Percentiles rank a stretch among this genome's conserved stretches.
Conservation (phyloP, 768 basidiomycete genomes). For the Podaxis sp. region DNA sequence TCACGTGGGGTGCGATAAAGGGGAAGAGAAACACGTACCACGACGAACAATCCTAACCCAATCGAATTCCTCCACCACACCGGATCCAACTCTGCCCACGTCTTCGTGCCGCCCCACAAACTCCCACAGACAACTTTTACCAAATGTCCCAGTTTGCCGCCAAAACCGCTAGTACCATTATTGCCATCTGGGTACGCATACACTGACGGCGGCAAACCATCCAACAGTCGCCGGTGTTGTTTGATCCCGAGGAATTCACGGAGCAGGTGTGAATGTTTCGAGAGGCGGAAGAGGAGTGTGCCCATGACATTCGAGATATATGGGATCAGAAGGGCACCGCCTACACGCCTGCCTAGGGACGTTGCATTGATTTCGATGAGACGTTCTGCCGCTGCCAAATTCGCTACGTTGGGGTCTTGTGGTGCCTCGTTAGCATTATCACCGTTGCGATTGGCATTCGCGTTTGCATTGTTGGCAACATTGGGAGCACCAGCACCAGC, state of each 20-base stretch:
- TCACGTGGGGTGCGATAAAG: not conserved
- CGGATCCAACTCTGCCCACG: conserved; percentile 70
- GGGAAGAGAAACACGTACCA: conserved; percentile 39
- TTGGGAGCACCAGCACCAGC: conserved; percentile 13
- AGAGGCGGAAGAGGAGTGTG: conserved; percentile 50
- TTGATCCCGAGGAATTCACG: conserved; percentile 36
- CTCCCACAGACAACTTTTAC: conserved; percentile 42
- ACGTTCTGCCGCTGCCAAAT: conserved; percentile 51
- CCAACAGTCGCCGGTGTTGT: conserved; percentile 7
- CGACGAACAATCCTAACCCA: conserved; percentile 66
- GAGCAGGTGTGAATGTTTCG: conserved; percentile 42
- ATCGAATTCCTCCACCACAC: conserved; percentile 77
- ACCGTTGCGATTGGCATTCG: conserved; percentile 22
- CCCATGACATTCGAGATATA: conserved; percentile 70
- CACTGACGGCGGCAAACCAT: conserved; percentile 18
- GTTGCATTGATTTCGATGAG: conserved; percentile 57
- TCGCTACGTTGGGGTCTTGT: conserved; percentile 42
- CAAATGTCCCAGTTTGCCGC: conserved; percentile 26
- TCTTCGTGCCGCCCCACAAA: conserved; percentile 54
- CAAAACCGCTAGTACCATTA: conserved; percentile 6
- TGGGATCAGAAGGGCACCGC: conserved; percentile 69
- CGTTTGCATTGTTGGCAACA: conserved; percentile 1
- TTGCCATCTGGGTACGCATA: conserved; percentile 16
- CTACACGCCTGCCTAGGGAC: conserved; percentile 64
- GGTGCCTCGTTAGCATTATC: conserved; percentile 22